Evolutionary conservation across 2,329 filamentous ascomycete species (phyloP).

Genomic region (Stachybotrys elegans): DNA sequence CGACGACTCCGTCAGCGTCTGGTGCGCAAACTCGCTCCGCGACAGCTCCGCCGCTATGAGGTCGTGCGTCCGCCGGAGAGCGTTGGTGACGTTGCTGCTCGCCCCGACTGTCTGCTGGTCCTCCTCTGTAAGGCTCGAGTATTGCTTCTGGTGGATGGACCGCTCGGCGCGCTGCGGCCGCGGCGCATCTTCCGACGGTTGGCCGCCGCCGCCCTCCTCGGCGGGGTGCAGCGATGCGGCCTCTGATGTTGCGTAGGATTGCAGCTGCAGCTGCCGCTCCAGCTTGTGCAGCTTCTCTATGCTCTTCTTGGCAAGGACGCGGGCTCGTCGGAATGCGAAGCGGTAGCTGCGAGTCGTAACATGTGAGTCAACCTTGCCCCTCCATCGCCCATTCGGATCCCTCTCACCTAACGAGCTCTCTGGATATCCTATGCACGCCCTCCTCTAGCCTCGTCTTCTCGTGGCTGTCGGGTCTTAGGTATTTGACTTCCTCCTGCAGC

Average conservation of each 20-base stretch:
- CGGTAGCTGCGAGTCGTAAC: conserved; percentile 38
- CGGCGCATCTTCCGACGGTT: conserved; percentile 16
- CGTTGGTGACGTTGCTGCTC: conserved; percentile 76
- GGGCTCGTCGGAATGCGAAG: conserved; percentile 72
- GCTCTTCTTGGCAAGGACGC: conserved; percentile 71
- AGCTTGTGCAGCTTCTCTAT: conserved; percentile 68
- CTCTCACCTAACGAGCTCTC: conserved; percentile 65
- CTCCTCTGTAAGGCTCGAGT: conserved; percentile 49
- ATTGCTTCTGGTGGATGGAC: conserved; percentile 25
- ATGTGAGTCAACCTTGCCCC: not conserved
- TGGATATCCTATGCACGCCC: conserved; percentile 59
- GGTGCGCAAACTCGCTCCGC: conserved; percentile 82
- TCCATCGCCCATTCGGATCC: not conserved
- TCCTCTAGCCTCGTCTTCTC: conserved; percentile 63
- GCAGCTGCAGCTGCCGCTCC: conserved; percentile 72
- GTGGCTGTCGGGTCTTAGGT: conserved; percentile 50
- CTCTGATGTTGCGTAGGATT: conserved; percentile 46
- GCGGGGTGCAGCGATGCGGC: conserved; percentile 18
- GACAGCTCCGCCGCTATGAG: conserved; percentile 81
- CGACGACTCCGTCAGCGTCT: conserved; percentile 80
- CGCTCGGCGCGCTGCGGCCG: conserved; percentile 16
- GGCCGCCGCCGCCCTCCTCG: conserved; percentile 7
- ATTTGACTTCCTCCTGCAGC: conserved; percentile 71
- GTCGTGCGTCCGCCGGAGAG: conserved; percentile 78
- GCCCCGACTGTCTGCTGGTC: conserved; percentile 71